phyloP scores from a whole-genome alignment of 768 basidiomycete genomes.

The Russula sp. region DNA sequence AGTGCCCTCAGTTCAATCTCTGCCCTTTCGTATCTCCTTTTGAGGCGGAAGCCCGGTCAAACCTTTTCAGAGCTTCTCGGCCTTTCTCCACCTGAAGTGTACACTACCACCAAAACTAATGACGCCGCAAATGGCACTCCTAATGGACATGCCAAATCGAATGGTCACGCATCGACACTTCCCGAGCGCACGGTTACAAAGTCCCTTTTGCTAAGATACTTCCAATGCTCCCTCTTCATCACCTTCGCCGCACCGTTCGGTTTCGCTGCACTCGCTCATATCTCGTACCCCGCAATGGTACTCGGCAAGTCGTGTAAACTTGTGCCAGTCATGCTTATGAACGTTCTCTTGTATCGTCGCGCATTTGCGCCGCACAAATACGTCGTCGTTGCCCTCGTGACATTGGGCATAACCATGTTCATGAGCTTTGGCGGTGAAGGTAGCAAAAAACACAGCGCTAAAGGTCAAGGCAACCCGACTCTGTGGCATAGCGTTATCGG shows the following conservation, averaged over 20 bases:
- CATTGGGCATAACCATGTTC: conserved; percentile 86
- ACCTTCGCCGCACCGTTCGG: conserved; percentile 93
- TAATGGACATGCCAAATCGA: conserved; percentile 37
- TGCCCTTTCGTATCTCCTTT: conserved; percentile 69
- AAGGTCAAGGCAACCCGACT: conserved; percentile 38
- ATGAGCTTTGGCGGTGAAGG: conserved; percentile 81
- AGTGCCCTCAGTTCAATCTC: conserved; percentile 74
- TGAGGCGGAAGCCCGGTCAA: conserved; percentile 54
- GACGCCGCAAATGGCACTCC: conserved; percentile 39
- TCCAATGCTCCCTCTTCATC: conserved; percentile 84
- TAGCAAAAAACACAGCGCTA: conserved; percentile 38
- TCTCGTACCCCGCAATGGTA: conserved; percentile 98
- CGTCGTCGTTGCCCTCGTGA: conserved; percentile 90
- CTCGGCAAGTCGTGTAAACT: conserved; percentile 99
- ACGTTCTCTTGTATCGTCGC: conserved; percentile 90
- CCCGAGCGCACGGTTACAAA: conserved; percentile 36
- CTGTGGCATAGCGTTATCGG: conserved; percentile 67
- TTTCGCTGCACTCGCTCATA: conserved; percentile 90
- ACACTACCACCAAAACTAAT: conserved; percentile 30
- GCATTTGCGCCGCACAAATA: conserved; percentile 94
- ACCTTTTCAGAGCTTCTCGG: conserved; percentile 60
- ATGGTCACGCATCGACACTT: conserved; percentile 36
- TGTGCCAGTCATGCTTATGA: conserved; percentile 98
- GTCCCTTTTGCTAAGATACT: conserved; percentile 66
- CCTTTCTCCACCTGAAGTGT: conserved; percentile 42